Base-by-base conservation (phyloP, 2,329 filamentous ascomycete species). In the Spiromastix sp. region DNA sequence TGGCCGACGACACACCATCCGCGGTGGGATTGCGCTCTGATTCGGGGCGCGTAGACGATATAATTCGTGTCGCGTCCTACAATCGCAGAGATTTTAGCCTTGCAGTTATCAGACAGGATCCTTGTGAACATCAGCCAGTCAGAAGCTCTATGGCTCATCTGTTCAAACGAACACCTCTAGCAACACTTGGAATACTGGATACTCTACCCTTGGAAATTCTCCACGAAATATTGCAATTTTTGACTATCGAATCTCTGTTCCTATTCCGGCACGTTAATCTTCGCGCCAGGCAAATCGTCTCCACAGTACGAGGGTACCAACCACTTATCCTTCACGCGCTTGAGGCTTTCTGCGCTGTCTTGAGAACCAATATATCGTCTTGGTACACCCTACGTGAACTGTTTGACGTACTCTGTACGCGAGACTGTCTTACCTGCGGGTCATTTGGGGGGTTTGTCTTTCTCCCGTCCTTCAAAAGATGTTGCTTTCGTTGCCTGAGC, bases 401-500 rank as follows among this genome's bases (percentile, higher is more conserved):
- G 12, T 25, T 13, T 21, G 26, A 21, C 5, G 30, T 34, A 13
- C 26, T 38, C 18, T 21, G 36, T 25, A 38, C 36, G 10, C 30
- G 26, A 26, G 30, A 34, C 22, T 38, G 36, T 25, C 22, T 22
- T 11, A 5, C 10, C 5, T 38, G 36, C 24, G 30, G 28, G 11
- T 26, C n/a, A n/a, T 38, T 38, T 38, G 36, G 21, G 13, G 30
- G 36, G 8, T 38, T 38, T 38, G 16, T 38, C 28, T 33, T 34
- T 13, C 30, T 38, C 10, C 36, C 24, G n/a, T 24, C 22, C 9
- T 32, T n/a, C n/a, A n/a, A n/a, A n/a, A n/a, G n/a, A n/a, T n/a
- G n/a, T n/a, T n/a, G n/a, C n/a, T n/a, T n/a, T n/a, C n/a, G n/a
- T n/a, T n/a, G n/a, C n/a, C n/a, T n/a, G n/a, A n/a, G n/a, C n/a